Evolutionary conservation across 805 yeast species (phyloP).

Genomic region (Barnettozyma populi): DNA sequence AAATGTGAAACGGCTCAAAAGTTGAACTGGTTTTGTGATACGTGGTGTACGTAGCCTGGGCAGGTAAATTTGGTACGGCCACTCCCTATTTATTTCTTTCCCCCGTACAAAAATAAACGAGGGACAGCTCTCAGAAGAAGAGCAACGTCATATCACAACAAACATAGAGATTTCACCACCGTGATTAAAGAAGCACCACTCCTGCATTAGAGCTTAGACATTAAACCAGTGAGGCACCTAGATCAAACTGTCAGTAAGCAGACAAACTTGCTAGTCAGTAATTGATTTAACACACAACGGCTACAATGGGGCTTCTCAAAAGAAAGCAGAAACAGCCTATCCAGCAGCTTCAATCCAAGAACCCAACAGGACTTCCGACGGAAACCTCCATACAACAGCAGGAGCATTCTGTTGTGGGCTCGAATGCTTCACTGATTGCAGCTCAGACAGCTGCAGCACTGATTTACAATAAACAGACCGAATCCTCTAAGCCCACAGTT

Average conservation of each 20-base stretch:
- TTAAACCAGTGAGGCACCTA: neutral
- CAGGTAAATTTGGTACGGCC: neutral
- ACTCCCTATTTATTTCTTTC: neutral
- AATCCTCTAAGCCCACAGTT: neutral
- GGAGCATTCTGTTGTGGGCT: neutral
- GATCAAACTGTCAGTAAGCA: neutral
- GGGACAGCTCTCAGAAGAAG: neutral
- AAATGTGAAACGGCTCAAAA: constrained; percentile 29
- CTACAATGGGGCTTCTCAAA: constrained; percentile 19
- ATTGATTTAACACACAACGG: neutral
- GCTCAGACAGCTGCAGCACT: constrained; percentile 23
- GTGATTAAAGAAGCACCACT: too few species aligned
- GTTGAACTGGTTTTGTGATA: neutral
- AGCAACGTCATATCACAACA: too few species aligned
- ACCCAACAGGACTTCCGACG: constrained; percentile 22
- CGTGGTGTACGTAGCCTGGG: too few species aligned
- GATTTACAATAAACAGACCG: constrained; percentile 2
- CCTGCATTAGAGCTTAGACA: neutral
- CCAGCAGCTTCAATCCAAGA: constrained; percentile 17
- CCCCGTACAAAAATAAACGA: neutral
- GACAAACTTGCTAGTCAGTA: neutral
- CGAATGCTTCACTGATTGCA: constrained; percentile 16
- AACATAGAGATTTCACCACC: too few species aligned
- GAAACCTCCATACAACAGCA: constrained; percentile 9
- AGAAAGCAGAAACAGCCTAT: constrained; percentile 14